Evolutionary conservation across 176 grass and related monocot species (phyloP).

Genomic region (Chloris gayana): DNA sequence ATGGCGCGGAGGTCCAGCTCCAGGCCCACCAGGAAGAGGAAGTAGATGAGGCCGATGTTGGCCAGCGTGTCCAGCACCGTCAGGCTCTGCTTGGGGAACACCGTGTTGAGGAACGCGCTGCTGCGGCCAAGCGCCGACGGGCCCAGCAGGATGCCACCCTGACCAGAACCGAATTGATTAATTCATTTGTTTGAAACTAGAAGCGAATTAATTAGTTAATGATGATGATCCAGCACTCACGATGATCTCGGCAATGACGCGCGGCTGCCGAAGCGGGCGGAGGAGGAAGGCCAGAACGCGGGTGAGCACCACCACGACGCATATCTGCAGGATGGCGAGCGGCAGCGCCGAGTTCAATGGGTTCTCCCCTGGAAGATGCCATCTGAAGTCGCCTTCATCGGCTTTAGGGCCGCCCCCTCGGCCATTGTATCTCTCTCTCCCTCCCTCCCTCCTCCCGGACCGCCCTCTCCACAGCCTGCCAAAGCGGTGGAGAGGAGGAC

Average conservation of each 20-base stretch:
- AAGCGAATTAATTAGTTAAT: too few species aligned
- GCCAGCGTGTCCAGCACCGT: constrained; percentile 69
- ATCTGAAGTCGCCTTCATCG: constrained; percentile 59
- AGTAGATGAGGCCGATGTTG: constrained; percentile 75
- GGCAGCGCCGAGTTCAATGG: constrained; percentile 47
- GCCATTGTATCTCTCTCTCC: not conserved
- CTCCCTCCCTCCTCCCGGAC: not conserved
- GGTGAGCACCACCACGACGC: constrained; percentile 60
- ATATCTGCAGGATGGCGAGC: constrained; percentile 71
- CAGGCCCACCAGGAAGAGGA: constrained; percentile 71
- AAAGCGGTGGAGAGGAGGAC: not conserved
- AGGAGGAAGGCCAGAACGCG: constrained; percentile 57
- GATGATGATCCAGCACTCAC: too few species aligned
- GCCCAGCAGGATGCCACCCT: constrained; percentile 71
- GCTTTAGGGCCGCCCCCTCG: not conserved
- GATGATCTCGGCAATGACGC: constrained; percentile 72
- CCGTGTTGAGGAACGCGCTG: constrained; percentile 45
- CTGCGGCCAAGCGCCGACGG: constrained; percentile 62
- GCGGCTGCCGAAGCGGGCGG: constrained; percentile 62
- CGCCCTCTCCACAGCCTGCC: not conserved
- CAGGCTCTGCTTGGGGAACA: constrained; percentile 70
- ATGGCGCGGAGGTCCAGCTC: constrained; percentile 64
- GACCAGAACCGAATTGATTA: not conserved
- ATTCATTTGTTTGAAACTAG: too few species aligned
- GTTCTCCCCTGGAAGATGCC: constrained; percentile 52